Conservation (phyloP, 1,284 basidiomycete species). For the Garcileccinum viscosum region DNA sequence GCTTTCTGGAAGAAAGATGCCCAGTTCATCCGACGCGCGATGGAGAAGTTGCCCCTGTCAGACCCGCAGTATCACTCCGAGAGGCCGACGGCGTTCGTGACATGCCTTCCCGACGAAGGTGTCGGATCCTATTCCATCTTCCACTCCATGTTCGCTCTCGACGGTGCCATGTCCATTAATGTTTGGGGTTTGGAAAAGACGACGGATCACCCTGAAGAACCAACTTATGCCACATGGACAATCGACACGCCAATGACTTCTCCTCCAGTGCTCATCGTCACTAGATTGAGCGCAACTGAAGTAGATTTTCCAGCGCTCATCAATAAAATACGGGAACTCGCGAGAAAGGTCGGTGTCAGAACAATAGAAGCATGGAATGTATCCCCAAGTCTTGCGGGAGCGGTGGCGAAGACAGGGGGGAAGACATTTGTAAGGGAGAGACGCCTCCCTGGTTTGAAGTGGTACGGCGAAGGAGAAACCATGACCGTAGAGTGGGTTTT, state of each 20-base stretch:
- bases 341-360: slow-evolving; percentile 44
- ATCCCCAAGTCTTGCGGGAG: slow-evolving; percentile 38
- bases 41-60: slow-evolving; percentile 14
- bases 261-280: slow-evolving; percentile 44
- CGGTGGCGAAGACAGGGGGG: slow-evolving; percentile 45
- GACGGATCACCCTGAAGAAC: slow-evolving; percentile 13
- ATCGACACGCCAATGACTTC: slow-evolving; percentile 45
- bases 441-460: slow-evolving; percentile 61
- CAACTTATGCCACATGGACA: slow-evolving; percentile 58
- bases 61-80: slow-evolving; percentile 6
- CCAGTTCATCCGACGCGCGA: slow-evolving; percentile 31
- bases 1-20: slow-evolving; percentile 21
- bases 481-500: slow-evolving; percentile 56
- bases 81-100: slow-evolving; percentile 11
- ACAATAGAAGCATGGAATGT: slow-evolving; percentile 64
- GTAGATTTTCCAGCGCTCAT: slow-evolving; percentile 48
- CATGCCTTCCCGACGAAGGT: slow-evolving; percentile 25
- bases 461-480: slow-evolving; percentile 54
- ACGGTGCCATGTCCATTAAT: not conserved
- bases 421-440: slow-evolving; percentile 47
- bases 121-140: slow-evolving; percentile 17
- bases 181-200: slow-evolving; percentile 47
- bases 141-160: slow-evolving; percentile 14
- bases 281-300: slow-evolving; percentile 47
- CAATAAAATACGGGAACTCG: slow-evolving; percentile 44